Conservation (phyloP, 1,139 yeast species). For the Candida tropicalis region DNA sequence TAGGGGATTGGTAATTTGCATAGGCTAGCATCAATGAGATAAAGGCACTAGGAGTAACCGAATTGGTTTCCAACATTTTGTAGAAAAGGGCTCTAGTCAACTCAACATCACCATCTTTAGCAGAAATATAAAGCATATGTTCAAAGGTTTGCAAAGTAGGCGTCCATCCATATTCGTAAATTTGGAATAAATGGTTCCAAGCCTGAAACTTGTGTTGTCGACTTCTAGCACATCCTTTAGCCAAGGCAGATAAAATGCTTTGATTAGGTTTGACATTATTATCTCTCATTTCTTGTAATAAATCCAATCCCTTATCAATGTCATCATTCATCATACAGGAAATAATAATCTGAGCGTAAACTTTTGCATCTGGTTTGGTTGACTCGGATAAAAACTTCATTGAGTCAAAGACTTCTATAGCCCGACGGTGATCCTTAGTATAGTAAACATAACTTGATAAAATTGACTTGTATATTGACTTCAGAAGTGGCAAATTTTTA, state of each 20-base stretch:
- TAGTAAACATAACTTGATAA: constrained; percentile 66
- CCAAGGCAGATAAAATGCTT: constrained; percentile 62
- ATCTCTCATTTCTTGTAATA: constrained; percentile 68
- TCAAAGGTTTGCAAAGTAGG: constrained; percentile 60
- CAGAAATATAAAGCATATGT: constrained; percentile 71
- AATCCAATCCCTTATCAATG: constrained; percentile 72
- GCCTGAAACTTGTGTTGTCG: constrained; percentile 54
- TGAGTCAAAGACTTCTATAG: constrained; percentile 75
- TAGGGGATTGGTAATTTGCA: constrained; percentile 34
- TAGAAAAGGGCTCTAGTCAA: constrained; percentile 72
- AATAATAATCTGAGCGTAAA: constrained; percentile 72
- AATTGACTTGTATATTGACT: constrained; percentile 62
- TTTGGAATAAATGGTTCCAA: constrained; percentile 78
- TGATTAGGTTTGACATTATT: constrained; percentile 34
- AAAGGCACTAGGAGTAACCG: constrained; percentile 46
- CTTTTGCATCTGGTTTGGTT: constrained; percentile 65
- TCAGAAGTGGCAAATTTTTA: constrained; percentile 54
- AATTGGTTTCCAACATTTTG: constrained; percentile 48
- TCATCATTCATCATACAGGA: constrained; percentile 64
- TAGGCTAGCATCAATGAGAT: constrained; percentile 61
- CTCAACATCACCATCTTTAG: constrained; percentile 77
- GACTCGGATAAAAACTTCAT: constrained; percentile 75
- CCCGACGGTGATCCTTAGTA: constrained; percentile 56
- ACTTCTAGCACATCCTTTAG: constrained; percentile 67
- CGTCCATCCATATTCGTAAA: constrained; percentile 54